These are phyloP conservation scores for Eutrema heterophyllum DNA, from an alignment of 345 rosid genomes.

Conservation along the genomic window DNA sequence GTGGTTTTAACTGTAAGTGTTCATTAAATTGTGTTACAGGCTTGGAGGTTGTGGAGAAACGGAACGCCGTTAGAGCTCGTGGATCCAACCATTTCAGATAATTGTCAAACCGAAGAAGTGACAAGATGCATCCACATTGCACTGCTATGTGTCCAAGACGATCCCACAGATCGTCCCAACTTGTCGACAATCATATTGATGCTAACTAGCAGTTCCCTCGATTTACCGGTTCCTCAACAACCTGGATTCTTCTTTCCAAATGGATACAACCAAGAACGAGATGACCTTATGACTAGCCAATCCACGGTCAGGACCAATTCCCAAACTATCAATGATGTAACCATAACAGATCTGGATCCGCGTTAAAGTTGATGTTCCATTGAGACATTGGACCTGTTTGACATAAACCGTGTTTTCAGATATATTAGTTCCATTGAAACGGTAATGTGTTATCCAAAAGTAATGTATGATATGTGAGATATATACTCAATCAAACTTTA, in stretches of 20 bases:
- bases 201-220: background rate
- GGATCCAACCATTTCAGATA: background rate
- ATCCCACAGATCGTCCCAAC: background rate
- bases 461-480: too few species aligned
- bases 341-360: too few species aligned
- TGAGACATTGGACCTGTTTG: too few species aligned
- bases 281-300: too few species aligned
- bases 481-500: too few species aligned
- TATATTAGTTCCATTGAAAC: too few species aligned
- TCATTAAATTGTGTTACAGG: background rate
- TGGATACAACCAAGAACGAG: too few species aligned
- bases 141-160: constrained; percentile 11
- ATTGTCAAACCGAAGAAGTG: background rate
- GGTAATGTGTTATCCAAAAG: too few species aligned
- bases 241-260: background rate
- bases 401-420: too few species aligned
- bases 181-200: background rate
- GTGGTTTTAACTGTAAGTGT: background rate
- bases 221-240: background rate
- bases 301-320: too few species aligned
- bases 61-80: background rate
- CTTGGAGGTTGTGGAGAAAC: background rate
- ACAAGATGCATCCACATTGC: background rate
- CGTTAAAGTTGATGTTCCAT: too few species aligned
- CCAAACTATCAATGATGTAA: too few species aligned